phyloP scores from a whole-genome alignment of 331 rosid species.

The Acacia pycnantha region DNA sequence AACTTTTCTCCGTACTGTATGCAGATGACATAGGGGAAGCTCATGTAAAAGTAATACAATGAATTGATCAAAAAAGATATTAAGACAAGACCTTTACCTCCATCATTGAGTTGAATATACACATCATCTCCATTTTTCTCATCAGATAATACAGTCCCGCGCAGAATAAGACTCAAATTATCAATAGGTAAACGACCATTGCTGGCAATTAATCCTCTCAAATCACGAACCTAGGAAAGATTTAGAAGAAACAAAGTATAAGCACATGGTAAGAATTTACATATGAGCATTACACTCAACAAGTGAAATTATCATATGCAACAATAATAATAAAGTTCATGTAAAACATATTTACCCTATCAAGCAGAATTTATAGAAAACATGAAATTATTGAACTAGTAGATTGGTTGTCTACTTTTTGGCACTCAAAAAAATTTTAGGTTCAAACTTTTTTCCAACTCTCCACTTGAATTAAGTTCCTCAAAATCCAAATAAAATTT shows the following conservation, averaged over 20 bases:
- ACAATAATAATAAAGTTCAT: background rate
- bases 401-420: background rate
- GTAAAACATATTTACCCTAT: background rate
- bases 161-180: conserved; percentile 73
- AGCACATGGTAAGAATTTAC: conserved; percentile 1
- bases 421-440: background rate
- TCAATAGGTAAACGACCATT: conserved; percentile 54
- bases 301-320: background rate
- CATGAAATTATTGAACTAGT: conserved; percentile 1
- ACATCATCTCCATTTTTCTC: conserved; percentile 57
- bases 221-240: conserved; percentile 60
- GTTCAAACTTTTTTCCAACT: background rate
- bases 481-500: background rate
- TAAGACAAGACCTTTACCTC: conserved; percentile 56
- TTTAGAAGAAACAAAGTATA: conserved; percentile 30
- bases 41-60: background rate
- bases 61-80: conserved; percentile 25
- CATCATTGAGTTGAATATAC: conserved; percentile 54
- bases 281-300: background rate
- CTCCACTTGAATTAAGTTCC: background rate
- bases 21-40: conserved; percentile 2
- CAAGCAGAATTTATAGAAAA: background rate
- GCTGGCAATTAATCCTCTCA: conserved; percentile 67
- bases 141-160: conserved; percentile 71
- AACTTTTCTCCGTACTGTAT: background rate